Conservation (phyloP, 2,329 filamentous ascomycete species). For the Fusarium hainanense region DNA sequence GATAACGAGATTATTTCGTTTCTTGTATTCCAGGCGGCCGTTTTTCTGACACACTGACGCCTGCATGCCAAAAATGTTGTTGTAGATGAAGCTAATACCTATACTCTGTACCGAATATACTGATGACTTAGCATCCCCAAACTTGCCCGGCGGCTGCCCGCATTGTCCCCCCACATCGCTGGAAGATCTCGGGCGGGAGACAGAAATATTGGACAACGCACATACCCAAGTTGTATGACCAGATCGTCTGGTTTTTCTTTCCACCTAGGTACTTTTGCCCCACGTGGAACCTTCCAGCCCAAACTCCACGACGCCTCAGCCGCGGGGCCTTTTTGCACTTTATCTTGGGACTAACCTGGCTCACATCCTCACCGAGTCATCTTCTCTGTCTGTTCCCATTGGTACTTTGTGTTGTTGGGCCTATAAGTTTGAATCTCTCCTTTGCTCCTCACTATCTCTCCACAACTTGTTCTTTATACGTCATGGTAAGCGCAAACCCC, state of each 20-base stretch:
- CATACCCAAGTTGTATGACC: background rate
- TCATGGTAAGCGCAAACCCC: constrained; percentile 29
- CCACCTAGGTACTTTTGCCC: constrained; percentile 24
- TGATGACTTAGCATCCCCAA: background rate
- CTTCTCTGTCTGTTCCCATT: constrained; percentile 4
- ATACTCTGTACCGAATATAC: background rate
- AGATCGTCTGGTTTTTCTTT: constrained; percentile 26
- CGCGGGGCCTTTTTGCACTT: constrained; percentile 37
- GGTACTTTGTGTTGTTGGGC: constrained; percentile 7
- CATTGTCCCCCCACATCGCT: constrained; percentile 1
- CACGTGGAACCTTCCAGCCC: constrained; percentile 48
- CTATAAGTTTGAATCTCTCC: background rate
- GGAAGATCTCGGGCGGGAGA: background rate
- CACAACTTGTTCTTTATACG: constrained; percentile 13
- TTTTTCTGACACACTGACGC: too few species aligned
- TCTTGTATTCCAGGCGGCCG: too few species aligned
- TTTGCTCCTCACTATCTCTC: background rate
- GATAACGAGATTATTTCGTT: too few species aligned
- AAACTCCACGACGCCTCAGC: constrained; percentile 41
- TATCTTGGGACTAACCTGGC: constrained; percentile 15
- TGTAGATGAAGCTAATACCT: background rate
- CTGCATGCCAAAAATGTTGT: background rate
- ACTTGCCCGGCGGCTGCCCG: background rate
- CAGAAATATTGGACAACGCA: background rate
- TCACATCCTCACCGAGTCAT: constrained; percentile 15